Base-by-base conservation (phyloP, 2,329 filamentous ascomycete genomes). In the Corynespora cassiicola region DNA sequence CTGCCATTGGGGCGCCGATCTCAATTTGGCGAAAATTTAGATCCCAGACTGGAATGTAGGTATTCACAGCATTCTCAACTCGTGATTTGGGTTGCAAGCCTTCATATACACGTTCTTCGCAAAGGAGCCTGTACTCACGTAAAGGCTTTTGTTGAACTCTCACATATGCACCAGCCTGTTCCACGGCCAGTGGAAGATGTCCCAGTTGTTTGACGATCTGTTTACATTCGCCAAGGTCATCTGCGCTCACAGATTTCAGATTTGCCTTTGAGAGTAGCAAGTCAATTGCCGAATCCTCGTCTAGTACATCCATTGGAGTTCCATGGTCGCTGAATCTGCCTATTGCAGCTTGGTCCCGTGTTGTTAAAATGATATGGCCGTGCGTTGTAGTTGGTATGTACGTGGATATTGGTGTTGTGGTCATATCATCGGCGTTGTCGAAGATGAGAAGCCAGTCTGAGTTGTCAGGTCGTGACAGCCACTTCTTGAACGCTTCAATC, bases 401-500 rank as follows among this genome's bases (percentile, higher is more conserved):
- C 7, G 26, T 8, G 7, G 7, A 8, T 8, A 28, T 28, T 8
- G 26, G 26, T 8, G 7, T 28, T 28, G 7, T 14, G 7, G 26
- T 14, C 26, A 28, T 8, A 14, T 28, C 26, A 14, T 28, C 26
- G 10, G 26, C 26, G 26, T 28, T 28, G 14, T 28, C 26, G 15
- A 28, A 28, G 15, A 28, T 28, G 8, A 28, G 26, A 14, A 28
- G 26, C 26, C 26, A 28, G 26, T 28, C 14, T 7, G 26, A 28
- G 15, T 28, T 8, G 14, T 14, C 14, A 7, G 26, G 14, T 14
- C 14, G 7, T 10, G 9, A 28, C 26, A 28, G 26, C 26, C 26
- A 28, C 15, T 28, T 28, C 26, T 28, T 28, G 8, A 28, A 28
- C 7, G 14, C 14, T 15, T 28, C 26, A 7, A 8, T 14, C 26